These are phyloP conservation scores for Colletotrichum acutatum DNA, from an alignment of 2,329 filamentous ascomycete genomes.

Conservation along the genomic window DNA sequence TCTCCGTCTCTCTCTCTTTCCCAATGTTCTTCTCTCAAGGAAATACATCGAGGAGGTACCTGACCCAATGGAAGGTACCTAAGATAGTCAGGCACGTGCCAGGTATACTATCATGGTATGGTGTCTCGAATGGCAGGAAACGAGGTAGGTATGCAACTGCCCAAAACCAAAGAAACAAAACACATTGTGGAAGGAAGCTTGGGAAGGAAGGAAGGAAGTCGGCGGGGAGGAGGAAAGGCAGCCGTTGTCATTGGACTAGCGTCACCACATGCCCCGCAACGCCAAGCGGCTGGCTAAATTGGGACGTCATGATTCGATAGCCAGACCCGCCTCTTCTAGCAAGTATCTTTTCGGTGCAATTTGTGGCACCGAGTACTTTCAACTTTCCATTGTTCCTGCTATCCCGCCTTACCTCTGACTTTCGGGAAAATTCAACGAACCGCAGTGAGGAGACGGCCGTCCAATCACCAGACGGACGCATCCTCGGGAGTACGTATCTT, in stretches of 20 bases:
- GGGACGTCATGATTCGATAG: conserved; percentile 29
- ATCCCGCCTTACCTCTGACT: background rate
- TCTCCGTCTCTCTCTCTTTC: background rate
- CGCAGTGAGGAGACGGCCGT: no score
- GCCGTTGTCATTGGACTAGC: conserved; percentile 12
- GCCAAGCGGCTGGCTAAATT: conserved; percentile 28
- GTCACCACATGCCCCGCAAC: background rate
- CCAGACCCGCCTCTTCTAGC: no score
- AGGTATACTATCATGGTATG: background rate
- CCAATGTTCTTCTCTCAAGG: background rate
- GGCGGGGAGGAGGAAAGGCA: background rate
- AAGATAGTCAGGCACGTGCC: no score
- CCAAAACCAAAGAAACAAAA: background rate
- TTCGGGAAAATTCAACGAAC: background rate
- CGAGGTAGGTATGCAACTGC: background rate
- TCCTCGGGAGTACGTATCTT: background rate
- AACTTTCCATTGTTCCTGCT: background rate
- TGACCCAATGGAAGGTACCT: no score
- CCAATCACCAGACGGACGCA: background rate
- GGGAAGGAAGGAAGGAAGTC: background rate
- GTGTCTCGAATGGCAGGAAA: background rate
- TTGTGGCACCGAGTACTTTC: background rate
- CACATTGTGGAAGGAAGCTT: background rate
- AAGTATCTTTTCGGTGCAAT: background rate
- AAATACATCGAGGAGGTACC: no score